Percentiles rank a stretch among this genome's conserved stretches.
Evolutionary conservation across 2,329 filamentous ascomycete genomes (phyloP).

Genomic region (Sphaceloma murrayae): DNA sequence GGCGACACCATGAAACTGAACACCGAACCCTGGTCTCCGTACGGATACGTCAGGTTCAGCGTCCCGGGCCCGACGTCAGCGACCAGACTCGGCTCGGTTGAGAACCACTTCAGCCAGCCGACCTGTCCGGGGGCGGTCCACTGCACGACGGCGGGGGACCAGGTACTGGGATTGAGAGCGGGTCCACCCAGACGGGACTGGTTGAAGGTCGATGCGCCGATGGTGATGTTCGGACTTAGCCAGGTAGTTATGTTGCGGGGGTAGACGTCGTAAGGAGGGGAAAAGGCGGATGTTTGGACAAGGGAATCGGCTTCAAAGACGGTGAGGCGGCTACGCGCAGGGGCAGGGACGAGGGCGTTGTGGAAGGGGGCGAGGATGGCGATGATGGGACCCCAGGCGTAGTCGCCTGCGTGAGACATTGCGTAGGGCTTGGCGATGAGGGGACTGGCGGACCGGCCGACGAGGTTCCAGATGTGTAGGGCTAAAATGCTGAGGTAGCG

Average conservation of each 20-base stretch:
- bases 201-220: conserved; percentile 50
- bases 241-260: conserved; percentile 52
- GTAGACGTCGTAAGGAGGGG: conserved; percentile 48
- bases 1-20: conserved; percentile 46
- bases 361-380: conserved; percentile 46
- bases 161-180: conserved; percentile 42
- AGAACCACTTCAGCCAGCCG: conserved; percentile 32
- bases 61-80: conserved; percentile 32
- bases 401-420: conserved; percentile 53
- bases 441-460: conserved; percentile 39
- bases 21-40: conserved; percentile 40
- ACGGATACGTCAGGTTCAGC: conserved; percentile 46
- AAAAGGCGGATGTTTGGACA: conserved; percentile 45
- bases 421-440: conserved; percentile 36
- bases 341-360: conserved; percentile 37
- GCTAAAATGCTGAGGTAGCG: conserved; percentile 50
- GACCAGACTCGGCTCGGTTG: conserved; percentile 35
- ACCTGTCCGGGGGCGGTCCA: conserved; percentile 41
- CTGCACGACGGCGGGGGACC: conserved; percentile 52
- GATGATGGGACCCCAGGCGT: conserved; percentile 48
- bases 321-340: conserved; percentile 32
- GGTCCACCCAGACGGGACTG: conserved; percentile 49
- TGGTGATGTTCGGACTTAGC: conserved; percentile 48
- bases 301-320: conserved; percentile 46
- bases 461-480: conserved; percentile 49